Conservation (phyloP, 352 stramenopile species). For the Pythium aristosporum region DNA sequence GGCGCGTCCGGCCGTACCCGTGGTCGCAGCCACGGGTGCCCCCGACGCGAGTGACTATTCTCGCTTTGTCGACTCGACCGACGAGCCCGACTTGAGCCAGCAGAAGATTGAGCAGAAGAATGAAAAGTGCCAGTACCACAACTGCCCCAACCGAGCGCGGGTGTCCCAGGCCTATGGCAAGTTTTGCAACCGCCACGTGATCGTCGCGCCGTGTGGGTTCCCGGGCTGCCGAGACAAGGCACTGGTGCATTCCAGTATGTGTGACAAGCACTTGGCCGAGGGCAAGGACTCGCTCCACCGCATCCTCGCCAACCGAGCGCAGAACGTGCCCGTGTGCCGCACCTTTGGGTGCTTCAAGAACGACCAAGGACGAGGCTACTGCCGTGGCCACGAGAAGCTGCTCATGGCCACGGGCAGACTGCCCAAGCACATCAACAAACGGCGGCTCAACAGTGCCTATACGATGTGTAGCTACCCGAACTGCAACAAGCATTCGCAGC, state of each 20-base stretch:
- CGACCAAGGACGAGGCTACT: slow-evolving; percentile 84
- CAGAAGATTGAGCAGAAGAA: slow-evolving; percentile 65
- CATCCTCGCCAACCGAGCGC: slow-evolving; percentile 54
- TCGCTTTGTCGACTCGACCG: slow-evolving; percentile 38
- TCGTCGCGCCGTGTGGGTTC: slow-evolving; percentile 82
- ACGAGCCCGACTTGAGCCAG: slow-evolving; percentile 48
- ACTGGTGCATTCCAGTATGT: slow-evolving; percentile 60
- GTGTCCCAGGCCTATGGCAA: slow-evolving; percentile 77
- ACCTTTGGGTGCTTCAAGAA: slow-evolving; percentile 87
- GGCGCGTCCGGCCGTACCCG: slow-evolving; percentile 22
- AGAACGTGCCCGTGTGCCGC: slow-evolving; percentile 78
- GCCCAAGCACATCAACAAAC: slow-evolving; percentile 77
- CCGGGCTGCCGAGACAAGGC: slow-evolving; percentile 82
- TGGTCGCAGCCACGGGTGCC: slow-evolving; percentile 10
- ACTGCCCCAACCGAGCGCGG: slow-evolving; percentile 74
- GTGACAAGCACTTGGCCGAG: slow-evolving; percentile 60
- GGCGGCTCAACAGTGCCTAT: slow-evolving; percentile 86
- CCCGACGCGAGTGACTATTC: slow-evolving; percentile 40
- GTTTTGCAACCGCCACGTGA: slow-evolving; percentile 87
- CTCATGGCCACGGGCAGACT: slow-evolving; percentile 80
- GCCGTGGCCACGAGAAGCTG: slow-evolving; percentile 82
- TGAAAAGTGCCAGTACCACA: slow-evolving; percentile 73
- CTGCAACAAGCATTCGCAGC: slow-evolving; percentile 84
- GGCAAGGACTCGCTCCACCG: slow-evolving; percentile 74
- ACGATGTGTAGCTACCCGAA: slow-evolving; percentile 87